Conservation (phyloP, 371 early-diverging fungal genomes). For the Mortierella sp. region DNA sequence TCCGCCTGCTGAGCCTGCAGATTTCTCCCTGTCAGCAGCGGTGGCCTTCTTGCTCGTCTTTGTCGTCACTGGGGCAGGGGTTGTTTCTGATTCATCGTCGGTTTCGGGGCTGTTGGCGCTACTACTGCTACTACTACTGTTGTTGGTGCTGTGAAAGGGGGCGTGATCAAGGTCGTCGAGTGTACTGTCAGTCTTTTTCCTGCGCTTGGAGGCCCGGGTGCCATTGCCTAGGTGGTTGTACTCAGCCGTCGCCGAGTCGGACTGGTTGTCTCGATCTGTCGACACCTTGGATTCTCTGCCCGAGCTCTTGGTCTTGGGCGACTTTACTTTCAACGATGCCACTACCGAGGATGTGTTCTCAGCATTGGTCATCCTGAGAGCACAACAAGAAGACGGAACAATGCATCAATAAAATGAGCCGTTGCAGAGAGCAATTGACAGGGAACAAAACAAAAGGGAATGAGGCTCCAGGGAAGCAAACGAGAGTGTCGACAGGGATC, state of each 20-base stretch:
- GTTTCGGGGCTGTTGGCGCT: neutral
- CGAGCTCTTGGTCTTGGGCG: constrained; percentile 31
- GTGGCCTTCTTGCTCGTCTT: neutral
- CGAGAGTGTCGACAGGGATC: neutral
- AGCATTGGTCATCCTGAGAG: constrained; percentile 11
- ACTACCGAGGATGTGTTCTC: constrained; percentile 6
- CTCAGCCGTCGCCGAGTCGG: constrained; percentile 3
- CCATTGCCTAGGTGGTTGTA: constrained; percentile 14
- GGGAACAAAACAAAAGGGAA: constrained; percentile 1
- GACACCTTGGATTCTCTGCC: constrained; percentile 29
- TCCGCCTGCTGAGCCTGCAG: neutral
- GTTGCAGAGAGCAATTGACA: constrained; percentile 3
- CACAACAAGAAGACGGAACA: neutral
- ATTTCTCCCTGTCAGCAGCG: neutral
- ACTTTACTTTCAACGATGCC: constrained; percentile 29
- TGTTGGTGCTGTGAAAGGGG: constrained; percentile 1
- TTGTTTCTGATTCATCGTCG: constrained; percentile 8
- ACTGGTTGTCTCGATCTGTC: constrained; percentile 43
- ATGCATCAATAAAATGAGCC: neutral
- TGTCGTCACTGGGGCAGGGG: neutral
- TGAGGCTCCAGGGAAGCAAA: neutral
- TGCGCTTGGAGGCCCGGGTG: constrained; percentile 39
- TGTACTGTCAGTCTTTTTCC: constrained; percentile 48
- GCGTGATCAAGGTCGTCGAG: constrained; percentile 26
- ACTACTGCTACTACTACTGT: constrained; percentile 16